Conservation (phyloP, 2,329 filamentous ascomycete species). For the Aspergillus persii region DNA sequence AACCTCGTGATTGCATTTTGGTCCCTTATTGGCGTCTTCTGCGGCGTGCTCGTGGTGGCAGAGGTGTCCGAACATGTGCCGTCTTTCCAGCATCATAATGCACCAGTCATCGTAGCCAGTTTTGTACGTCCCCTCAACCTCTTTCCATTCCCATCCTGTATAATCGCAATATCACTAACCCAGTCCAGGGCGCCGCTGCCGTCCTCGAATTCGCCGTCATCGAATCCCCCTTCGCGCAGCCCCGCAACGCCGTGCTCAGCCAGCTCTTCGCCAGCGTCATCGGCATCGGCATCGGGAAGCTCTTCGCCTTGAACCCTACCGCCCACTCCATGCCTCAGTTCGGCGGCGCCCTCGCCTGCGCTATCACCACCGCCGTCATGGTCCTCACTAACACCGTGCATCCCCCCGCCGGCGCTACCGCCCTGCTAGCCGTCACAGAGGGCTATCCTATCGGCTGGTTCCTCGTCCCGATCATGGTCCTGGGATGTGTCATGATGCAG, state of each 20-base stretch:
- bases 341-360: constrained; percentile 64
- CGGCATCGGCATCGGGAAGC: constrained; percentile 62
- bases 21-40: constrained; percentile 65
- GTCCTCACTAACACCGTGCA: constrained; percentile 69
- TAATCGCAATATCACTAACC: constrained; percentile 4
- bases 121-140: constrained; percentile 55
- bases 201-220: constrained; percentile 73
- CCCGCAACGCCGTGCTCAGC: constrained; percentile 66
- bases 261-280: constrained; percentile 62
- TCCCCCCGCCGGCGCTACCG: constrained; percentile 72
- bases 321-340: constrained; percentile 60
- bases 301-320: constrained; percentile 56
- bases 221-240: constrained; percentile 70
- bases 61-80: constrained; percentile 56
- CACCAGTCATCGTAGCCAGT: constrained; percentile 65
- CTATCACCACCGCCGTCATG: constrained; percentile 63
- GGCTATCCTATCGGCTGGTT: constrained; percentile 65
- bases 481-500: constrained; percentile 63
- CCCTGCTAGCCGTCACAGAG: constrained; percentile 61
- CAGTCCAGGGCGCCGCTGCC: constrained; percentile 65
- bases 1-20: constrained; percentile 61
- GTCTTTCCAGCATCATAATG: constrained; percentile 51
- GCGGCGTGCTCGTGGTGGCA: constrained; percentile 59
- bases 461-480: constrained; percentile 60
- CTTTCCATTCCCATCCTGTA: no score